Percentiles rank a stretch among this genome's conserved stretches.
These are phyloP conservation scores for Penicillium sp. DNA, from an alignment of 2,329 filamentous ascomycete genomes.

Conservation along the genomic window DNA sequence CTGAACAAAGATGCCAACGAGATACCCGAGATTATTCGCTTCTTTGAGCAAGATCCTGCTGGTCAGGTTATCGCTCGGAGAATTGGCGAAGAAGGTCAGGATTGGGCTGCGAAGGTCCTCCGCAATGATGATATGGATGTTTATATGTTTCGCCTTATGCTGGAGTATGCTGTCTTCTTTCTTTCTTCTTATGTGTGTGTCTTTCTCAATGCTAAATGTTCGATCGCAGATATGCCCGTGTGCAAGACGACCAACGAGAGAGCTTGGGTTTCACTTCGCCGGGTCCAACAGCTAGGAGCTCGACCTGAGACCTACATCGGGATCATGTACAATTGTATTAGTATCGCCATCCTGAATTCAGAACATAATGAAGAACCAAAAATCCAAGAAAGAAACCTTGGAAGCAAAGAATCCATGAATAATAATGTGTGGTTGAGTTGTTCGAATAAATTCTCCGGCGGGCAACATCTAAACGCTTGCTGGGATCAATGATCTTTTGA, in stretches of 20 bases:
- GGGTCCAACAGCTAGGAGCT: neutral
- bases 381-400: too few species aligned
- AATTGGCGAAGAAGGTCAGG: slow-evolving; percentile 56
- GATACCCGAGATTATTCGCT: slow-evolving; percentile 54
- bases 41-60: slow-evolving; percentile 45
- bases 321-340: neutral
- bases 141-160: slow-evolving; percentile 59
- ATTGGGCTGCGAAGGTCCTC: slow-evolving; percentile 58
- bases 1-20: slow-evolving; percentile 54
- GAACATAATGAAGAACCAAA: neutral
- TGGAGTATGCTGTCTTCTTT: slow-evolving; percentile 33
- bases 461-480: too few species aligned
- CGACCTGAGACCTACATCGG: neutral
- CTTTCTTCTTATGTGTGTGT: neutral
- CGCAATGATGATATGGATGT: slow-evolving; percentile 61
- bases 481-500: too few species aligned
- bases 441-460: too few species aligned
- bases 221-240: slow-evolving; percentile 9
- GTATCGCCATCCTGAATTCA: neutral
- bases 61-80: slow-evolving; percentile 52
- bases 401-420: too few species aligned
- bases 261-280: neutral
- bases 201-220: neutral
- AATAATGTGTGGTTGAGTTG: too few species aligned
- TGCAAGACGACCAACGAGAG: slow-evolving; percentile 12